Evolutionary conservation across 2,329 filamentous ascomycete species (phyloP).

Genomic region (Colletotrichum orchidophilum): DNA sequence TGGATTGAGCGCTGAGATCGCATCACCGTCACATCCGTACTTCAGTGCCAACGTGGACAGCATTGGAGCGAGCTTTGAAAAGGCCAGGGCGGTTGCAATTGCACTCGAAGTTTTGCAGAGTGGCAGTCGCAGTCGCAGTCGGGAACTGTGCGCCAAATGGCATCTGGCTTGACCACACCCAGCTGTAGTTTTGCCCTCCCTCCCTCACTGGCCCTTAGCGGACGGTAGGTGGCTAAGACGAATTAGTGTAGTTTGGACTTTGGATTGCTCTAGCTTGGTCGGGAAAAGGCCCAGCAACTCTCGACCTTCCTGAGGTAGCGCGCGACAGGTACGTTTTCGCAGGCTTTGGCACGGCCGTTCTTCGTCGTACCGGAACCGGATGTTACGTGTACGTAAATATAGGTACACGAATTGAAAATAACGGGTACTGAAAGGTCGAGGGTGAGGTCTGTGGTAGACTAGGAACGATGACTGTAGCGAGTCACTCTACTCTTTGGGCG

Average conservation of each 20-base stretch:
- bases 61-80: neutral
- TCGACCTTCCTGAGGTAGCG: neutral
- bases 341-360: neutral
- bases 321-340: slow-evolving; percentile 5
- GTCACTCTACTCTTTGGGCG: neutral
- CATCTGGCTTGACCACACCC: neutral
- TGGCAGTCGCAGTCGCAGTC: neutral
- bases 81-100: slow-evolving; percentile 13
- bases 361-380: neutral
- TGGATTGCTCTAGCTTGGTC: neutral
- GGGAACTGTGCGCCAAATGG: neutral
- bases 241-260: neutral
- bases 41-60: slow-evolving; percentile 1
- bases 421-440: neutral
- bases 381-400: neutral
- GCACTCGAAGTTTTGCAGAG: neutral
- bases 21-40: neutral
- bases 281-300: neutral
- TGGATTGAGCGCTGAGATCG: neutral
- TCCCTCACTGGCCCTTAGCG: neutral
- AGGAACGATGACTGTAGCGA: too few species aligned
- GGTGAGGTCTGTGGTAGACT: neutral
- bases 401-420: neutral
- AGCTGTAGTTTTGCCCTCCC: neutral
- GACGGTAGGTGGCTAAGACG: slow-evolving; percentile 14